Conservation (phyloP, 768 basidiomycete species). For the Cystoderma amianthinum region DNA sequence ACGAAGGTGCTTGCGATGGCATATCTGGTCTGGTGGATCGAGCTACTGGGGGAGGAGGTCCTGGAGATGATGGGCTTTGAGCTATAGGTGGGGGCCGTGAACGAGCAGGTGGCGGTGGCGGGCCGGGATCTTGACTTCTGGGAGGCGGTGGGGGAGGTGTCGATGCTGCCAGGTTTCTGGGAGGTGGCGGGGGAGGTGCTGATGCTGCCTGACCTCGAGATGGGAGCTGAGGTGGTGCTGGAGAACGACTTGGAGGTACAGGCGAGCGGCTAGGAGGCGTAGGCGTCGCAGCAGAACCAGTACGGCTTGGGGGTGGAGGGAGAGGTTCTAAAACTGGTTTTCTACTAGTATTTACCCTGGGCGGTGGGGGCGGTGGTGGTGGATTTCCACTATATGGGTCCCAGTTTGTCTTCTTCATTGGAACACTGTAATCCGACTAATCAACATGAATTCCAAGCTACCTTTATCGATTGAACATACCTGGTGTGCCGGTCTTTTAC, state of each 20-base stretch:
- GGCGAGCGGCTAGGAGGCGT: conserved; percentile 13
- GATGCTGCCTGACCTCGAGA: conserved; percentile 10
- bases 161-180: conserved; percentile 5
- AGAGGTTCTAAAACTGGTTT: conserved; percentile 20
- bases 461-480: conserved; percentile 14
- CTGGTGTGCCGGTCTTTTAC: conserved; percentile 52
- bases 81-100: neutral
- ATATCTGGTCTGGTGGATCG: conserved; percentile 22
- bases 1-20: conserved; percentile 5
- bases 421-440: conserved; percentile 27
- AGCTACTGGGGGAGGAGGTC: conserved; percentile 24
- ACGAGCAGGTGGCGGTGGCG: conserved; percentile 9
- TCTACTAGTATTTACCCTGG: conserved; percentile 22
- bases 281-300: conserved; percentile 15
- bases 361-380: conserved; percentile 42
- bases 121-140: conserved; percentile 17
- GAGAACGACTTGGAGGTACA: conserved; percentile 11
- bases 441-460: neutral
- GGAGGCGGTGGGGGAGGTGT: conserved; percentile 10
- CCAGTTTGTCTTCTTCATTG: conserved; percentile 60
- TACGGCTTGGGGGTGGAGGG: conserved; percentile 30
- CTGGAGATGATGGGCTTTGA: neutral
- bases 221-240: conserved; percentile 20
- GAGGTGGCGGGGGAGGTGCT: conserved; percentile 8
- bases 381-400: conserved; percentile 50